Evolutionary conservation across 2,329 filamentous ascomycete genomes (phyloP).

Genomic region (Ophiostoma populinum): DNA sequence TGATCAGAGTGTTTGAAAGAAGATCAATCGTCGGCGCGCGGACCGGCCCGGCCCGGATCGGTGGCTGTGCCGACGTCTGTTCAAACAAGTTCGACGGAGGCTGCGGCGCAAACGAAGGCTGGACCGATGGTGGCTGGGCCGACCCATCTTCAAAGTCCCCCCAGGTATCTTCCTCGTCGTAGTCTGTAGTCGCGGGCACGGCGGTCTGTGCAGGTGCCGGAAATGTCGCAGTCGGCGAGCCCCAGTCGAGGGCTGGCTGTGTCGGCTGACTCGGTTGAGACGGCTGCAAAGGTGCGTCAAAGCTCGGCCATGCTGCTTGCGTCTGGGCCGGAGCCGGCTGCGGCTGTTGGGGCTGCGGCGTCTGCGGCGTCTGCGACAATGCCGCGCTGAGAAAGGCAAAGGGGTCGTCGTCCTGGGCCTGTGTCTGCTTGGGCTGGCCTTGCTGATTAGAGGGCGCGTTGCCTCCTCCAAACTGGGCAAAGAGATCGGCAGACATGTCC

Average conservation of each 20-base stretch:
- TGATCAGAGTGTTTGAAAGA: conserved; percentile 33
- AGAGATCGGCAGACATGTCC: conserved; percentile 53
- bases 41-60: conserved; percentile 17
- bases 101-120: neutral
- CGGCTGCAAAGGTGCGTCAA: conserved; percentile 1
- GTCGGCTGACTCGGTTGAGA: neutral
- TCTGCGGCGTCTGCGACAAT: conserved; percentile 7
- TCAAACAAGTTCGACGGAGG: too few species aligned
- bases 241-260: conserved; percentile 3
- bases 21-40: conserved; percentile 36
- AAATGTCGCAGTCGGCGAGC: conserved; percentile 10
- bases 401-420: conserved; percentile 13
- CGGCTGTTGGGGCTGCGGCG: neutral
- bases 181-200: neutral
- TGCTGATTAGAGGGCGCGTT: conserved; percentile 14
- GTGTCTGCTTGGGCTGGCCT: conserved; percentile 10
- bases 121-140: conserved; percentile 6
- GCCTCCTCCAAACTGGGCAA: conserved; percentile 49
- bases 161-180: conserved; percentile 45
- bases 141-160: conserved; percentile 47
- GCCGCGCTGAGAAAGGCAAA: conserved; percentile 17
- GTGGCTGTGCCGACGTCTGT: conserved; percentile 9
- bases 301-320: neutral
- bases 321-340: conserved; percentile 6
- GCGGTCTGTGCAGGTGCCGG: neutral